Conservation (phyloP, 2,329 filamentous ascomycete genomes). For the Hirsutella minnesotensis region DNA sequence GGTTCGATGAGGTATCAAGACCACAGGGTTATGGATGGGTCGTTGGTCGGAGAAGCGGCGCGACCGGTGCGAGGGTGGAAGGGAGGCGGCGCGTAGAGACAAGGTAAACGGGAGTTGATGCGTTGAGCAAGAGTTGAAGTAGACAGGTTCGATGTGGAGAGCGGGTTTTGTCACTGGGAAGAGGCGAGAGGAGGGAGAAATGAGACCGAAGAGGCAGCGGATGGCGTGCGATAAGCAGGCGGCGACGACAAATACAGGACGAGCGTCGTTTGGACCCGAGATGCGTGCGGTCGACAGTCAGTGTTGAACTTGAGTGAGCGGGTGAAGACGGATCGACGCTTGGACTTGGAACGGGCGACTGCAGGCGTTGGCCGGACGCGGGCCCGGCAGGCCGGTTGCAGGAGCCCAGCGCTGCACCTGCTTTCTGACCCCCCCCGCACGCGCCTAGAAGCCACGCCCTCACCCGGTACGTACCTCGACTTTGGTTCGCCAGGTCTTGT, state of each 20-base stretch:
- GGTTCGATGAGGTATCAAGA: not conserved
- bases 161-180: too few relatives aligned
- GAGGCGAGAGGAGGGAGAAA: too few relatives aligned
- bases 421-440: not conserved
- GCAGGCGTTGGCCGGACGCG: slow-evolving; percentile 1
- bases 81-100: not conserved
- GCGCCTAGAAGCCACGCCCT: not conserved
- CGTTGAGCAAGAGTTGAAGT: too few relatives aligned
- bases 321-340: slow-evolving; percentile 5
- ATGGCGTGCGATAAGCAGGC: not conserved
- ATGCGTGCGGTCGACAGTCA: not conserved
- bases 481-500: not conserved
- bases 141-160: too few relatives aligned
- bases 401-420: not conserved
- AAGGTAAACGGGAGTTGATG: too few relatives aligned
- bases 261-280: not conserved
- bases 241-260: not conserved
- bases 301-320: not conserved
- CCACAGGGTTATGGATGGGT: not conserved
- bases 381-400: slow-evolving; percentile 6
- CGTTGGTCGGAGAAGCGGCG: not conserved
- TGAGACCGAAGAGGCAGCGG: not conserved
- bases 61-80: not conserved
- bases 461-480: not conserved
- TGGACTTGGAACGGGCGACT: not conserved